A percentile compares a stretch with the other conserved stretches of the same genome.
Conservation (phyloP, 139 green algal species). For the Pseudopediastrum boryanum region DNA sequence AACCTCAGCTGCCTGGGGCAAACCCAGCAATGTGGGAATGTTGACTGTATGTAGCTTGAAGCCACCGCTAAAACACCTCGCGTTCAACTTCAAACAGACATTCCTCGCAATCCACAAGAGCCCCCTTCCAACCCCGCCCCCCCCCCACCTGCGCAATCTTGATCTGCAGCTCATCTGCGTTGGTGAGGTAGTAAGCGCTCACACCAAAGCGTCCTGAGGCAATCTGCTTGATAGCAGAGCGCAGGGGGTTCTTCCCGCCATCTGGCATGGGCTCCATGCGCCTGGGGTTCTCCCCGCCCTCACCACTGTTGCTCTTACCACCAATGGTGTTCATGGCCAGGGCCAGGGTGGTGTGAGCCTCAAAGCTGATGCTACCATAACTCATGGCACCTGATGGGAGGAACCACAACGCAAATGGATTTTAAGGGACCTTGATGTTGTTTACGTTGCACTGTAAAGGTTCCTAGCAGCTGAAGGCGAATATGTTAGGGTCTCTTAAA, state of each 20-base stretch:
- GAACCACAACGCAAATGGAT: too few species aligned
- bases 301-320: constrained; percentile 79
- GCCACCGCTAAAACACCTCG: too few species aligned
- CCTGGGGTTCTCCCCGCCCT: constrained; percentile 87
- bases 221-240: constrained; percentile 90
- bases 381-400: too few species aligned
- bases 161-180: constrained; percentile 95
- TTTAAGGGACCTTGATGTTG: too few species aligned
- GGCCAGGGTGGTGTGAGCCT: constrained; percentile 93
- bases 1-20: too few species aligned
- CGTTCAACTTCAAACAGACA: too few species aligned
- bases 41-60: too few species aligned
- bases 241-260: constrained; percentile 83
- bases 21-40: too few species aligned
- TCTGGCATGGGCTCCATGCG: constrained; percentile 80
- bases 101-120: not conserved
- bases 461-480: too few species aligned
- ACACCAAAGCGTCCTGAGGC: constrained; percentile 92
- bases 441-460: too few species aligned
- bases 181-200: constrained; percentile 93
- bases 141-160: constrained; percentile 81
- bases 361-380: constrained; percentile 81
- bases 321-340: constrained; percentile 95
- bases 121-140: not conserved
- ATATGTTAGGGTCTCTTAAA: too few species aligned